Percentiles rank a stretch among this genome's conserved stretches.
Conservation (phyloP, 2,329 filamentous ascomycete genomes). For the Curvularia eragrostidis region DNA sequence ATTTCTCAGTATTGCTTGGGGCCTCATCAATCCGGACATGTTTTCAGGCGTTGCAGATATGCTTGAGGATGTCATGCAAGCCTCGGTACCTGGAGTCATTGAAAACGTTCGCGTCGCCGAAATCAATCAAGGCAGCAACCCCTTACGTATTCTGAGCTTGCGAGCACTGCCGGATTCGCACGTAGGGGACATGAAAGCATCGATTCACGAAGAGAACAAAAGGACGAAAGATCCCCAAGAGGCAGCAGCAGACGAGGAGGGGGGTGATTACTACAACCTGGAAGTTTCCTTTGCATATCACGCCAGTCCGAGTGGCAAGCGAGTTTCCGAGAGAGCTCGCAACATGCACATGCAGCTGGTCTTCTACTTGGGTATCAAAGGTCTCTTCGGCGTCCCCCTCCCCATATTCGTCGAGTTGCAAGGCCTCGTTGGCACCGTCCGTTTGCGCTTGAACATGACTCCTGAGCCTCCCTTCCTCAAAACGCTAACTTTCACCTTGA, state of each 20-base stretch:
- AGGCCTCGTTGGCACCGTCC: conserved; percentile 85
- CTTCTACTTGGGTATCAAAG: conserved; percentile 90
- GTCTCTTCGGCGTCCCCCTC: conserved; percentile 85
- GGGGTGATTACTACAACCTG: conserved; percentile 90
- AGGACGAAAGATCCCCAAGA: conserved; percentile 86
- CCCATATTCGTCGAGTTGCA: conserved; percentile 91
- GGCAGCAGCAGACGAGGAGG: conserved; percentile 85
- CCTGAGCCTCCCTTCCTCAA: conserved; percentile 93
- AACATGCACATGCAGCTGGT: conserved; percentile 98
- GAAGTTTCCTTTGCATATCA: conserved; percentile 93
- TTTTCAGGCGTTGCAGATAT: conserved; percentile 92
- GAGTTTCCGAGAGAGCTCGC: conserved; percentile 79
- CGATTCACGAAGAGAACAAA: conserved; percentile 78
- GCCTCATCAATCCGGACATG: conserved; percentile 93
- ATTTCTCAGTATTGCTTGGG: conserved; percentile 83
- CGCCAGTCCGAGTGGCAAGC: conserved; percentile 73
- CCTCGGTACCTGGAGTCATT: conserved; percentile 86
- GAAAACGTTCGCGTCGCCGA: conserved; percentile 95
- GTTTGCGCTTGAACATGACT: conserved; percentile 81
- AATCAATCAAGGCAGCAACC: conserved; percentile 92
- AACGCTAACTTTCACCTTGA: conserved; percentile 88
- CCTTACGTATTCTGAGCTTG: conserved; percentile 85
- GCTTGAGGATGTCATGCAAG: conserved; percentile 94
- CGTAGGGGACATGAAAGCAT: conserved; percentile 80
- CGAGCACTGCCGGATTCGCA: conserved; percentile 83